phyloP scores from a whole-genome alignment of 2,329 filamentous ascomycete species.

The Beauveria sp. region DNA sequence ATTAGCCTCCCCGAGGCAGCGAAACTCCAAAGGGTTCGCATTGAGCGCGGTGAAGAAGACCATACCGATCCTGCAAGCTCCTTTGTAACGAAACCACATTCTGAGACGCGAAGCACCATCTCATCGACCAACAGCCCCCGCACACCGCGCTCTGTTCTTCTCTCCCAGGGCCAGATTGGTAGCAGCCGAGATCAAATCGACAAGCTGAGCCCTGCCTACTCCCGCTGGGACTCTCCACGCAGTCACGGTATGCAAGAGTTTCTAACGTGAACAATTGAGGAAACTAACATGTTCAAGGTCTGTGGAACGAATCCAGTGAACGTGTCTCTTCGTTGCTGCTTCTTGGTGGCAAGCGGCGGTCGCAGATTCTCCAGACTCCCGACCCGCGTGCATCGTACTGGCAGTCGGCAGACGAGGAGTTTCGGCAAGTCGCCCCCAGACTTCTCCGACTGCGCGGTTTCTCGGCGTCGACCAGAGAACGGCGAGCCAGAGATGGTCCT shows the following conservation, averaged over 20 bases:
- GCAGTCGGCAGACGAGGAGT: slow-evolving; percentile 4
- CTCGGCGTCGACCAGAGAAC: slow-evolving; percentile 17
- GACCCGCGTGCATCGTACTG: slow-evolving; percentile 3
- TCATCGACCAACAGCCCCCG: slow-evolving; percentile 19
- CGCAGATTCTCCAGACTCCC: slow-evolving; percentile 2
- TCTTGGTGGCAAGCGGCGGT: slow-evolving; percentile 2
- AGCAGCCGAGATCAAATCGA: background rate
- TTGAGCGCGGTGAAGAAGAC: slow-evolving; percentile 29
- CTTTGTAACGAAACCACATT: slow-evolving; percentile 23
- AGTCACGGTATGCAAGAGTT: background rate
- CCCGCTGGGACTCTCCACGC: slow-evolving; percentile 6
- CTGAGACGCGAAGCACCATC: slow-evolving; percentile 24
- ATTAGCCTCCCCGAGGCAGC: slow-evolving; percentile 32
- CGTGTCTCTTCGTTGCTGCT: slow-evolving; percentile 4
- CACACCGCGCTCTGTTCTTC: slow-evolving; percentile 20
- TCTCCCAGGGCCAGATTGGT: background rate
- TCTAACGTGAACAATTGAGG: background rate
- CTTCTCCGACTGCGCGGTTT: slow-evolving; percentile 19
- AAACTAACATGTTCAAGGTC: background rate
- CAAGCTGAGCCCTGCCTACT: background rate
- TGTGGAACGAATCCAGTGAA: slow-evolving; percentile 2
- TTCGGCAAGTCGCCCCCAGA: slow-evolving; percentile 13
- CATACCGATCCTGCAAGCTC: slow-evolving; percentile 24
- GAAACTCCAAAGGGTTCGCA: slow-evolving; percentile 24
- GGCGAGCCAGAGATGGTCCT: slow-evolving; percentile 7